phyloP scores from a whole-genome alignment of 2,329 filamentous ascomycete species.

The Pseudogymnoascus sp. region DNA sequence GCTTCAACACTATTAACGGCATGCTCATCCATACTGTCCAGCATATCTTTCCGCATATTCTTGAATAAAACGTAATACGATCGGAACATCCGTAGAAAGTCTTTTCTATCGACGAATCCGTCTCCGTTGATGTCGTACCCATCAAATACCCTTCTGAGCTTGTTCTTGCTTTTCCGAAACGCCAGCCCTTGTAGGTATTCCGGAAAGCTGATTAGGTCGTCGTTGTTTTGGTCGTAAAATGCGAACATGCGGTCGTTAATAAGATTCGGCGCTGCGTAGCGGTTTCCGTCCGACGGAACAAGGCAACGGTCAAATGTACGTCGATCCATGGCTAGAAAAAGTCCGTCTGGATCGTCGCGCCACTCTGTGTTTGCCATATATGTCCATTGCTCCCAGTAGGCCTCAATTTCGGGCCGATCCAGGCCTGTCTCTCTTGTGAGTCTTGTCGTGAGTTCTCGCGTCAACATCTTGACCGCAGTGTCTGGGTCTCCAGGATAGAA shows the following conservation, averaged over 20 bases:
- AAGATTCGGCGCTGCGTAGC: constrained; percentile 72
- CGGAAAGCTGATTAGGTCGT: constrained; percentile 82
- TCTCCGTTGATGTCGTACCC: constrained; percentile 88
- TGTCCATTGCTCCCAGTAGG: constrained; percentile 93
- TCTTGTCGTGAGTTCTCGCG: constrained; percentile 56
- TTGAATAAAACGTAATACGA: constrained; percentile 89
- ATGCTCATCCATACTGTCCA: constrained; percentile 70
- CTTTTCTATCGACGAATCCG: constrained; percentile 73
- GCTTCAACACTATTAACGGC: constrained; percentile 66
- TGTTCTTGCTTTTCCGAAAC: constrained; percentile 57
- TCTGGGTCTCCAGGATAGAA: constrained; percentile 86
- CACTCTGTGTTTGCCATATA: constrained; percentile 85
- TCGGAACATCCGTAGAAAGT: constrained; percentile 84
- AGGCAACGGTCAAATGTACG: constrained; percentile 89
- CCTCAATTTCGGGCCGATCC: constrained; percentile 81
- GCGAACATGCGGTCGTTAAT: constrained; percentile 95
- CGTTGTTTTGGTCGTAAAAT: constrained; percentile 87
- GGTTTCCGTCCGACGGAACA: constrained; percentile 71
- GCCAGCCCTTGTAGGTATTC: constrained; percentile 84
- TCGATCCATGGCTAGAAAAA: constrained; percentile 79
- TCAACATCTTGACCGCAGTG: constrained; percentile 58
- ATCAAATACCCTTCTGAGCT: constrained; percentile 66
- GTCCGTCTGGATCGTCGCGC: constrained; percentile 67
- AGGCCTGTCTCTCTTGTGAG: constrained; percentile 66
- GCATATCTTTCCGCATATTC: constrained; percentile 77